Evolutionary conservation across 352 stramenopile genomes (phyloP).

Genomic region (Phytophthora hybrid): DNA sequence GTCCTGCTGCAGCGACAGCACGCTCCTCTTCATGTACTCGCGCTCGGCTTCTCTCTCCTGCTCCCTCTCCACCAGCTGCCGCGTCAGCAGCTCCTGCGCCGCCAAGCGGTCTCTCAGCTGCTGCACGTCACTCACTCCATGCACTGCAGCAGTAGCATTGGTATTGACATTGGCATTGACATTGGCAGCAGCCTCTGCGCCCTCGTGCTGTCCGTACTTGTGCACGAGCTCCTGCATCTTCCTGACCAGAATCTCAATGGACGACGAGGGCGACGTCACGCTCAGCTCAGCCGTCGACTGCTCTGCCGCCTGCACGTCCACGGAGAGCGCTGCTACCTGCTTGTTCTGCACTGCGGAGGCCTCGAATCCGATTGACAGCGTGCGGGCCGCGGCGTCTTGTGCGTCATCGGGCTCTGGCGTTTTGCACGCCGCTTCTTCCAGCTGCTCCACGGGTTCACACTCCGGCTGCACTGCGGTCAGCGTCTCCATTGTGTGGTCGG

Average conservation of each 20-base stretch:
- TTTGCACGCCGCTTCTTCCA: neutral
- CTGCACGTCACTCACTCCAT: constrained; percentile 21
- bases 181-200: neutral
- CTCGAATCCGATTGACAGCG: neutral
- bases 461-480: constrained; percentile 18
- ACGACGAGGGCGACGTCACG: constrained; percentile 31
- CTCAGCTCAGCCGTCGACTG: neutral
- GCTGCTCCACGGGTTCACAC: constrained; percentile 19
- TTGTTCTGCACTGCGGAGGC: neutral
- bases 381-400: neutral
- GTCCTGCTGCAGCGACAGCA: constrained; percentile 76
- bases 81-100: constrained; percentile 39
- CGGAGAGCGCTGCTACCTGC: neutral
- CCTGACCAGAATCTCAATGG: constrained; percentile 58
- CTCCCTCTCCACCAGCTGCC: constrained; percentile 50
- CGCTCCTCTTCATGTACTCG: constrained; percentile 67
- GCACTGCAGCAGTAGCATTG: neutral
- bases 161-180: too few species aligned
- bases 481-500: neutral
- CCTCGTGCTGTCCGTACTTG: constrained; percentile 35
- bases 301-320: neutral
- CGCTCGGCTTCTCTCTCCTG: constrained; percentile 43
- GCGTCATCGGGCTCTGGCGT: neutral
- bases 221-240: constrained; percentile 70
- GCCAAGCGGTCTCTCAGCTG: constrained; percentile 36